A percentile compares a stretch with the other conserved stretches of the same genome.
phyloP scores from a whole-genome alignment of 1,139 yeast genomes.

The Saccharomyces hybrid region DNA sequence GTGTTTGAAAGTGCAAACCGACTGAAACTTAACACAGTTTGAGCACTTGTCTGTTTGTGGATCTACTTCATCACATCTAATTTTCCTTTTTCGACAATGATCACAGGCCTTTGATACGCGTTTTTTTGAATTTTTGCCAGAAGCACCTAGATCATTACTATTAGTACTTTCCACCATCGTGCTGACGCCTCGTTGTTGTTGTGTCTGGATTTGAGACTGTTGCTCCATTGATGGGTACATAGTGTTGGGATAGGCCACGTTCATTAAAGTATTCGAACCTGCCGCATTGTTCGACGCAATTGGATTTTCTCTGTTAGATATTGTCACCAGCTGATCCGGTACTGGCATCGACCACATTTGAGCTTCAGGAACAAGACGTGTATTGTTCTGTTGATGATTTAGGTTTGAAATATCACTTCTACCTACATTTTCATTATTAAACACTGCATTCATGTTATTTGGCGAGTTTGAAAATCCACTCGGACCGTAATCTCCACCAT shows the following conservation, averaged over 20 bases:
- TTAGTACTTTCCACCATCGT: neutral
- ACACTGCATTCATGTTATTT: neutral
- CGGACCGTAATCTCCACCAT: neutral
- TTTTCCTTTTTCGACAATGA: slow-evolving; percentile 33
- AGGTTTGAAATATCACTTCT: neutral
- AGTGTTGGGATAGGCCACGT: neutral
- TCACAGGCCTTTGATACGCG: slow-evolving; percentile 34
- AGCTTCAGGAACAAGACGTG: neutral
- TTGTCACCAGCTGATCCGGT: neutral
- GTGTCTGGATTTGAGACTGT: neutral
- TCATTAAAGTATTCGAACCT: neutral
- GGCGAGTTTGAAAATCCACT: neutral
- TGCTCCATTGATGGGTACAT: neutral
- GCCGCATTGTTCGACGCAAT: neutral
- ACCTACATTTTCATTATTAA: neutral
- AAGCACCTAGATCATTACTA: neutral
- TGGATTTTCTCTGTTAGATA: neutral
- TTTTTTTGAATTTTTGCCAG: slow-evolving; percentile 5
- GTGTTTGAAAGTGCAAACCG: slow-evolving; percentile 15
- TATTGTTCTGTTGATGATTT: neutral
- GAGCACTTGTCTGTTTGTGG: slow-evolving; percentile 20
- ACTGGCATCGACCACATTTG: neutral
- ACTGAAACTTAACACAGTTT: slow-evolving; percentile 24
- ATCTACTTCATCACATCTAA: slow-evolving; percentile 30
- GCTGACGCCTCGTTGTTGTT: neutral